A percentile compares a stretch with the other conserved stretches of the same genome.
These are phyloP conservation scores for Metarhizium robertsii DNA, from an alignment of 2,329 filamentous ascomycete genomes.

Conservation along the genomic window DNA sequence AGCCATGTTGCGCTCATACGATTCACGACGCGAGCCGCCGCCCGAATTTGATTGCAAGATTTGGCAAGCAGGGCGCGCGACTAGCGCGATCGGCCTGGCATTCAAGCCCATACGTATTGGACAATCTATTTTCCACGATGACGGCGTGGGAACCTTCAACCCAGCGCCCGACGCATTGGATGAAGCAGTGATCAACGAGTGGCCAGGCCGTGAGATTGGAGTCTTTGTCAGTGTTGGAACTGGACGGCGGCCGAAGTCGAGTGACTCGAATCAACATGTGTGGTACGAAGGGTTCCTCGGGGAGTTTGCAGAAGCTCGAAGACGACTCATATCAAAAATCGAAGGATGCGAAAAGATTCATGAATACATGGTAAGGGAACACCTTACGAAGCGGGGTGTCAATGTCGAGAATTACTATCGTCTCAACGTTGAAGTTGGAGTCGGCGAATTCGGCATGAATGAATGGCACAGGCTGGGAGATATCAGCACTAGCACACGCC, in stretches of 20 bases:
- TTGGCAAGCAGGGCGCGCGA: slow-evolving; percentile 96
- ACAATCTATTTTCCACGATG: slow-evolving; percentile 88
- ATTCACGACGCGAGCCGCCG: slow-evolving; percentile 82
- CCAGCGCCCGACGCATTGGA: slow-evolving; percentile 78
- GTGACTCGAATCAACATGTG: slow-evolving; percentile 61
- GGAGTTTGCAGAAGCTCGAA: slow-evolving; percentile 82
- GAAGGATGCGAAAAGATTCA: slow-evolving; percentile 92
- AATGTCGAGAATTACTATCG: slow-evolving; percentile 88
- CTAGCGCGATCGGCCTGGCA: slow-evolving; percentile 78
- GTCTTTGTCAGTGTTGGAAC: slow-evolving; percentile 94
- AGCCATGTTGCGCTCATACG: slow-evolving; percentile 81
- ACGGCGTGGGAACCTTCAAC: slow-evolving; percentile 87
- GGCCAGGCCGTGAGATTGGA: slow-evolving; percentile 86
- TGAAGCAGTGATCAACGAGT: slow-evolving; percentile 86
- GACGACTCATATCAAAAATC: slow-evolving; percentile 80
- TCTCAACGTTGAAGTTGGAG: slow-evolving; percentile 92
- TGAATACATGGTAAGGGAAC: slow-evolving; percentile 71
- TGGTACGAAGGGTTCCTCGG: slow-evolving; percentile 96
- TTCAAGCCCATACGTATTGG: slow-evolving; percentile 96
- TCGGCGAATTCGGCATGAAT: slow-evolving; percentile 97
- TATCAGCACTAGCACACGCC: slow-evolving; percentile 84
- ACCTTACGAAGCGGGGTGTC: slow-evolving; percentile 67
- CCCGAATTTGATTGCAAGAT: slow-evolving; percentile 92
- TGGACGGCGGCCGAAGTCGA: slow-evolving; percentile 62
- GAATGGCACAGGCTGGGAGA: slow-evolving; percentile 93